Percentiles rank a stretch among this genome's conserved stretches.
phyloP scores from a whole-genome alignment of 495 filamentous ascomycete species.

The Daldinia loculata region DNA sequence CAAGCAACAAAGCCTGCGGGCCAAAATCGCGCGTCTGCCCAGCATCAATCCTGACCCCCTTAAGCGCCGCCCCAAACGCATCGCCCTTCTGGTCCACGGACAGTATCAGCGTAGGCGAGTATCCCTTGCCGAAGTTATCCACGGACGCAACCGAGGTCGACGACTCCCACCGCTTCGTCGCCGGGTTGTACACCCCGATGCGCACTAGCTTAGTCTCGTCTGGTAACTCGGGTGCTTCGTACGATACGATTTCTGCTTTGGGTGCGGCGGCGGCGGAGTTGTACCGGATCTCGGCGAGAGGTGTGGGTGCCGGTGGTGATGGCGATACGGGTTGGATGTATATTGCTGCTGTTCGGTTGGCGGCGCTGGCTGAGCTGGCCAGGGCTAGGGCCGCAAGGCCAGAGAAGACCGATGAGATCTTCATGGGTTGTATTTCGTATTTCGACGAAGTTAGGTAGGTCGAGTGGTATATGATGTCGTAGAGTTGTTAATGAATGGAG shows the following conservation, averaged over 20 bases:
- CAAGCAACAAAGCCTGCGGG: constrained; percentile 61
- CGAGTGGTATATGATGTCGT: background rate
- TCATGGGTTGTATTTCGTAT: constrained; percentile 31
- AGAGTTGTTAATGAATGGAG: background rate
- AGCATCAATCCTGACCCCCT: constrained; percentile 61
- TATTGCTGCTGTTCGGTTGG: constrained; percentile 48
- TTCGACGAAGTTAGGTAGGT: background rate
- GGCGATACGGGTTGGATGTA: constrained; percentile 56
- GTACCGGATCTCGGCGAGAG: constrained; percentile 60
- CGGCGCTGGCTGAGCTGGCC: constrained; percentile 38
- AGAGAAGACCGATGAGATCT: constrained; percentile 37
- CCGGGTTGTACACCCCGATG: constrained; percentile 58
- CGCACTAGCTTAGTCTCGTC: constrained; percentile 53
- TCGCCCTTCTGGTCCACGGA: constrained; percentile 52
- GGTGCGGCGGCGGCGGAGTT: constrained; percentile 43
- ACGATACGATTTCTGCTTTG: constrained; percentile 52
- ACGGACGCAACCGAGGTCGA: constrained; percentile 57
- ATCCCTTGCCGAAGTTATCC: constrained; percentile 63
- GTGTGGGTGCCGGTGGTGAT: constrained; percentile 43
- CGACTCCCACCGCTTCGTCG: constrained; percentile 53
- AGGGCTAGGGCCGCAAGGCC: constrained; percentile 47
- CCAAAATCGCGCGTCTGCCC: constrained; percentile 65
- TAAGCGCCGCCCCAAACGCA: constrained; percentile 52
- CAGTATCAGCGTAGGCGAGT: constrained; percentile 58
- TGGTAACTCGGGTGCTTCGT: constrained; percentile 58